Percentiles rank a stretch among this genome's conserved stretches.
Conservation (phyloP, 2,329 filamentous ascomycete species). For the Cladosporium velox region DNA sequence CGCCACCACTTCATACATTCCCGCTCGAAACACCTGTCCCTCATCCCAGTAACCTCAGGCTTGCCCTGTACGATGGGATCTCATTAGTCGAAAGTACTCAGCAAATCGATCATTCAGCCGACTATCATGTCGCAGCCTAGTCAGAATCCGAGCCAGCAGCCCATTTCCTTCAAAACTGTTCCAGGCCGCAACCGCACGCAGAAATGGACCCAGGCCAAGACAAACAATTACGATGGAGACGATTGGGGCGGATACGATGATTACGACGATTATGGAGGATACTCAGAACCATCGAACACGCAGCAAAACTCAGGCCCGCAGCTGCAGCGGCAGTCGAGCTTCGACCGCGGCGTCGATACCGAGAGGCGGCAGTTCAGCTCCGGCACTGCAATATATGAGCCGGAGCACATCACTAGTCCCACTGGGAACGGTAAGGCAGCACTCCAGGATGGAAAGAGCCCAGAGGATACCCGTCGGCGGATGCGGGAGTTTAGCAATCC, state of each 20-base stretch:
- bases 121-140: conserved; percentile 28
- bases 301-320: conserved; percentile 29
- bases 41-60: background rate
- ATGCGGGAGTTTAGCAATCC: conserved; percentile 54
- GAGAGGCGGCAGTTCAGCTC: conserved; percentile 52
- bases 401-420: conserved; percentile 1
- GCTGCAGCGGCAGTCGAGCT: conserved; percentile 50
- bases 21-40: conserved; percentile 5
- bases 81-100: conserved; percentile 1
- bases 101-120: background rate
- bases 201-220: conserved; percentile 92
- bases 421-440: background rate
- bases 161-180: conserved; percentile 74
- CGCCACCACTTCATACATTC: background rate
- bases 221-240: conserved; percentile 84
- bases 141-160: conserved; percentile 36
- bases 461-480: conserved; percentile 24
- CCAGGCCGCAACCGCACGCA: conserved; percentile 86
- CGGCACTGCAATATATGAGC: conserved; percentile 15
- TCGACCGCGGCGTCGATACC: conserved; percentile 52
- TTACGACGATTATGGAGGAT: conserved; percentile 58
- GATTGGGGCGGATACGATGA: conserved; percentile 78
- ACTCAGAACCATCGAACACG: conserved; percentile 42
- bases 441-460: background rate
- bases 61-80: conserved; percentile 11